Conservation (phyloP, 2,329 filamentous ascomycete genomes). For the Plenodomus tracheiphilus region DNA sequence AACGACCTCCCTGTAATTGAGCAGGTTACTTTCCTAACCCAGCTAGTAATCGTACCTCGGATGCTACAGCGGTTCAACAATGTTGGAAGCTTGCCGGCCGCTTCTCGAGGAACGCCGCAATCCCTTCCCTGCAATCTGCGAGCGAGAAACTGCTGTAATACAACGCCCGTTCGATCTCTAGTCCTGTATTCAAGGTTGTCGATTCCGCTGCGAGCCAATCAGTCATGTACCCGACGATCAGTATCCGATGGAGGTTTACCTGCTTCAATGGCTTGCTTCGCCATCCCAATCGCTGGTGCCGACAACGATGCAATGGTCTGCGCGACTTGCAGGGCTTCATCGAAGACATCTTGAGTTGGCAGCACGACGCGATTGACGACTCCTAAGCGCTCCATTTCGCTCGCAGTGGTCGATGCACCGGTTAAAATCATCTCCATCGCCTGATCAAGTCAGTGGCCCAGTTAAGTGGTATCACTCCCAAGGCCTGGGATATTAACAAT, state of each 20-base stretch:
- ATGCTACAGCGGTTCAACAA: conserved; percentile 4
- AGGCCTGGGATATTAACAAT: conserved; percentile 8
- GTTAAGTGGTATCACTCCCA: conserved; percentile 1
- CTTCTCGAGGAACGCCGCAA: conserved; percentile 50
- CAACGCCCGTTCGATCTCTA: conserved; percentile 41
- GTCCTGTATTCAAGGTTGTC: conserved; percentile 46
- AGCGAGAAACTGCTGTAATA: conserved; percentile 44
- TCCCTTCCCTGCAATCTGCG: conserved; percentile 48
- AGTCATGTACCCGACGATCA: conserved; percentile 8
- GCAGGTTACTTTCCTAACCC: background rate
- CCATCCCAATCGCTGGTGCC: conserved; percentile 46
- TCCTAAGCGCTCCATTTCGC: conserved; percentile 47
- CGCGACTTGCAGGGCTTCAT: conserved; percentile 46
- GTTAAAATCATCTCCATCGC: conserved; percentile 53
- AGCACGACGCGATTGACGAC: conserved; percentile 47
- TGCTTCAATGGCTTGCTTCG: conserved; percentile 50
- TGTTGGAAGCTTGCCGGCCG: conserved; percentile 29
- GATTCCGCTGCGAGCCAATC: conserved; percentile 45
- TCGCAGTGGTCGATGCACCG: conserved; percentile 42
- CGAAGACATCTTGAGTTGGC: conserved; percentile 41
- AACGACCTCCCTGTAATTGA: background rate
- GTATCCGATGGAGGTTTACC: conserved; percentile 33
- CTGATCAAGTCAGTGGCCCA: conserved; percentile 28
- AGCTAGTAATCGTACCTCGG: background rate
- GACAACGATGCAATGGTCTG: conserved; percentile 47